phyloP scores from a whole-genome alignment of 2,329 filamentous ascomycete genomes.

The Epichloe brachyelytri region DNA sequence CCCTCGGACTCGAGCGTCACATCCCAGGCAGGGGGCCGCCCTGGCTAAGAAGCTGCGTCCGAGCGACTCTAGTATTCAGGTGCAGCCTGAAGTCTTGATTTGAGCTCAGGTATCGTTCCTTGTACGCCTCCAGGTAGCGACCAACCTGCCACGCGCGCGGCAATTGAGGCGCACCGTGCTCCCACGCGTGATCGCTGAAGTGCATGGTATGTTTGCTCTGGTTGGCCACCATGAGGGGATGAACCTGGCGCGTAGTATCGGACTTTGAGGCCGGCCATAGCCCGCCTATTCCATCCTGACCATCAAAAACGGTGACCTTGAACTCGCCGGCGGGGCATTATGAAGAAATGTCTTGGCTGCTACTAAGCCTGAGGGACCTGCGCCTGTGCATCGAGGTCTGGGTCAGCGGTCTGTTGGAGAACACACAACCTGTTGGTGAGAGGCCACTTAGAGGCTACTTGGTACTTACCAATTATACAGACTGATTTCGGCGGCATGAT shows the following conservation, averaged over 20 bases:
- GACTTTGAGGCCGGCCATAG: conserved; percentile 53
- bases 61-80: conserved; percentile 34
- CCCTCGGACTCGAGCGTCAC: conserved; percentile 24
- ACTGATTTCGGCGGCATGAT: neutral
- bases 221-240: conserved; percentile 60
- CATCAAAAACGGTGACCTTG: conserved; percentile 58
- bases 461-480: conserved; percentile 1
- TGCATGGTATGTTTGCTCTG: conserved; percentile 65
- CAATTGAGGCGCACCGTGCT: conserved; percentile 45
- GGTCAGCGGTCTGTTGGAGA: neutral
- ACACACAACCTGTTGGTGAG: too few species aligned
- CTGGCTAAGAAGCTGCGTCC: conserved; percentile 19
- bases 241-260: conserved; percentile 39
- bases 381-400: conserved; percentile 31
- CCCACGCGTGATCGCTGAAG: conserved; percentile 63
- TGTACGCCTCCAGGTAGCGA: conserved; percentile 55
- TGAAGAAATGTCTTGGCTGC: conserved; percentile 61
- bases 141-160: conserved; percentile 69
- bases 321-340: conserved; percentile 42
- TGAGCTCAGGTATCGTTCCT: conserved; percentile 39
- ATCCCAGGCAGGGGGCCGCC: conserved; percentile 24
- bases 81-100: conserved; percentile 29
- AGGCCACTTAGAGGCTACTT: neutral
- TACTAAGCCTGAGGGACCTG: conserved; percentile 55
- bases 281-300: conserved; percentile 53